phyloP scores from a whole-genome alignment of 352 stramenopile genomes.

The Pythium insidiosum region DNA sequence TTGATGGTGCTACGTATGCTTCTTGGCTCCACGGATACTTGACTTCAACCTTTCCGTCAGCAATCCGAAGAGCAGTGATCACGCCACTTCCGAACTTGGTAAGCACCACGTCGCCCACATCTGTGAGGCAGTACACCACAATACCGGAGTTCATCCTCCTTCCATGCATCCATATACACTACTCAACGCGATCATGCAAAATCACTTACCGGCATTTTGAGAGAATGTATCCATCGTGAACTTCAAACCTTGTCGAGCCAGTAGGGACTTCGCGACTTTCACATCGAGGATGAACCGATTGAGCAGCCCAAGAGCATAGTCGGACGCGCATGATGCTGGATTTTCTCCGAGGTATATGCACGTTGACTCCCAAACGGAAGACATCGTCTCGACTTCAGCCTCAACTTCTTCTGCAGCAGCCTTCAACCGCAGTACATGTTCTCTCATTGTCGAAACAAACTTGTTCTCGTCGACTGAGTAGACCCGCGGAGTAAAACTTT shows the following conservation, averaged over 20 bases:
- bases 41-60: conserved; percentile 51
- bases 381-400: conserved; percentile 51
- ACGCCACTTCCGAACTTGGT: conserved; percentile 55
- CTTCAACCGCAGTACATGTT: conserved; percentile 43
- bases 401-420: conserved; percentile 47
- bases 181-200: no score
- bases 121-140: not conserved
- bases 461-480: conserved; percentile 42
- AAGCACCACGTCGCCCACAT: conserved; percentile 56
- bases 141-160: no score
- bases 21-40: conserved; percentile 63
- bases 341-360: conserved; percentile 67
- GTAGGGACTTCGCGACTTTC: conserved; percentile 53
- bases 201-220: no score
- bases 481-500: conserved; percentile 23
- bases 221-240: conserved; percentile 25
- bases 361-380: conserved; percentile 49
- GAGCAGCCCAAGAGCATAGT: conserved; percentile 61
- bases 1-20: conserved; percentile 38
- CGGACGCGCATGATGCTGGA: conserved; percentile 38
- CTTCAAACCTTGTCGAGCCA: conserved; percentile 46
- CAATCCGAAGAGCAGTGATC: conserved; percentile 46
- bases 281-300: conserved; percentile 74
- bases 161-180: no score
- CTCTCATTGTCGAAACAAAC: conserved; percentile 49